phyloP scores from a whole-genome alignment of 768 basidiomycete species.

The Peribolospora kevripleyi region DNA sequence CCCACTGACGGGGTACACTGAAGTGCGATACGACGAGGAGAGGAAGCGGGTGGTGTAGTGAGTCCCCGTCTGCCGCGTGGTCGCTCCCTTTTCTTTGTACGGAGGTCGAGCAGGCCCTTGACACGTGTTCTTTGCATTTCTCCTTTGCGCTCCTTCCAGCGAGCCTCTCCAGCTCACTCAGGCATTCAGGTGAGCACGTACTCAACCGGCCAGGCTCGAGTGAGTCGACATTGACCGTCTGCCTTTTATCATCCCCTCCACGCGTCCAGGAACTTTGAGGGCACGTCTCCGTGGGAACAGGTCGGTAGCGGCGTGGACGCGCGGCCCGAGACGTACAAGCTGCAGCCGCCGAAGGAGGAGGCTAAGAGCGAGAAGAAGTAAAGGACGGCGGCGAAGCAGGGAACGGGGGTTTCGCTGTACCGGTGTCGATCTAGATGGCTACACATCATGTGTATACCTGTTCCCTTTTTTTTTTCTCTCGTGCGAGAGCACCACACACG shows the following conservation, averaged over 20 bases:
- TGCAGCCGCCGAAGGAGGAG: conserved; percentile 56
- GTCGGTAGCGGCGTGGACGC: conserved; percentile 41
- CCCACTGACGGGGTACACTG: conserved; percentile 94
- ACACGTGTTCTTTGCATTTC: conserved; percentile 2
- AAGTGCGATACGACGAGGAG: conserved; percentile 93
- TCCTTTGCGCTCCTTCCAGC: neutral
- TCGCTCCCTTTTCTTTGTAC: neutral
- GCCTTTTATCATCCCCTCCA: neutral
- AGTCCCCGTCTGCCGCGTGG: neutral
- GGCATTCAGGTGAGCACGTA: conserved; percentile 55
- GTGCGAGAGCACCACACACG: too few species aligned
- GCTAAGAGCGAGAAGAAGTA: conserved; percentile 20
- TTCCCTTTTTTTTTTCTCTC: too few species aligned
- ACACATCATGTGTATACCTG: too few species aligned
- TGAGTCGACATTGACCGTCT: neutral
- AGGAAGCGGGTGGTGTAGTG: conserved; percentile 76
- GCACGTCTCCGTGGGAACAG: conserved; percentile 63
- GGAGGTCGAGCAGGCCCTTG: conserved; percentile 13
- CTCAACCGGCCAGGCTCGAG: too few species aligned
- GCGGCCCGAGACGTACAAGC: conserved; percentile 48
- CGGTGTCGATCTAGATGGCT: too few species aligned
- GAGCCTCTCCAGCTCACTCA: conserved; percentile 94
- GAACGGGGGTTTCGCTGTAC: too few species aligned
- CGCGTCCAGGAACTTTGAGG: conserved; percentile 59
- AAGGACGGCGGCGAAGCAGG: too few species aligned